Conservation (phyloP, 768 basidiomycete species). For the Suillus placidus region DNA sequence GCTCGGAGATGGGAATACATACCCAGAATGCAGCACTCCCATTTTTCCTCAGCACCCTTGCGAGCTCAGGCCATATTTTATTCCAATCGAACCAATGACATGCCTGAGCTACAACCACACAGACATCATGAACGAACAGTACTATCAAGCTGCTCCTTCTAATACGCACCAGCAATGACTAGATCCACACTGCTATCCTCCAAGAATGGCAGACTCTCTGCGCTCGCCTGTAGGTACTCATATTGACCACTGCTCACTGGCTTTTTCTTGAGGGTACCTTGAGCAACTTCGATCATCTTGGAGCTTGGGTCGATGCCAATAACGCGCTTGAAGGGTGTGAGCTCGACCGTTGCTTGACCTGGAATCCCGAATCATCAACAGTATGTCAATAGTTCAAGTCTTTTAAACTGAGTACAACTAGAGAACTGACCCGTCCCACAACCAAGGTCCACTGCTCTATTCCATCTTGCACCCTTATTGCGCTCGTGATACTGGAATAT, state of each 20-base stretch:
- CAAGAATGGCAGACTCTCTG: constrained; percentile 57
- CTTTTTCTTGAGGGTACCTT: constrained; percentile 28
- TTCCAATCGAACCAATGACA: constrained; percentile 83
- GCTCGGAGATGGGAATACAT: constrained; percentile 19
- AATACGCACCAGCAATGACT: constrained; percentile 58
- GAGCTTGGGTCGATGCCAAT: constrained; percentile 72
- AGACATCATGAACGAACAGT: not conserved
- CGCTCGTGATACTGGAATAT: constrained; percentile 60
- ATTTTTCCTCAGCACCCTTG: constrained; percentile 57
- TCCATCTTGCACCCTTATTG: constrained; percentile 38
- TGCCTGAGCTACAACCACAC: constrained; percentile 59
- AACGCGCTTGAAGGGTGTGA: constrained; percentile 57
- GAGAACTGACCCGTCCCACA: constrained; percentile 72
- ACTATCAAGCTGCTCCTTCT: not conserved
- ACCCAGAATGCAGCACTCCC: constrained; percentile 81
- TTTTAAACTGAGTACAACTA: not conserved
- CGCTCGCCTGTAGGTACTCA: constrained; percentile 43
- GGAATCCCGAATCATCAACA: not conserved
- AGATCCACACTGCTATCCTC: constrained; percentile 62
- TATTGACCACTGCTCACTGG: constrained; percentile 23
- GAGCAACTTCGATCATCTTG: constrained; percentile 34
- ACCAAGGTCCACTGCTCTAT: constrained; percentile 71
- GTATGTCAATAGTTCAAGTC: not conserved
- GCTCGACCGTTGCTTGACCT: constrained; percentile 72
- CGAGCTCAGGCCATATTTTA: constrained; percentile 69